Base-by-base conservation (phyloP, 2,329 filamentous ascomycete species). In the Aspergillus tamarii region DNA sequence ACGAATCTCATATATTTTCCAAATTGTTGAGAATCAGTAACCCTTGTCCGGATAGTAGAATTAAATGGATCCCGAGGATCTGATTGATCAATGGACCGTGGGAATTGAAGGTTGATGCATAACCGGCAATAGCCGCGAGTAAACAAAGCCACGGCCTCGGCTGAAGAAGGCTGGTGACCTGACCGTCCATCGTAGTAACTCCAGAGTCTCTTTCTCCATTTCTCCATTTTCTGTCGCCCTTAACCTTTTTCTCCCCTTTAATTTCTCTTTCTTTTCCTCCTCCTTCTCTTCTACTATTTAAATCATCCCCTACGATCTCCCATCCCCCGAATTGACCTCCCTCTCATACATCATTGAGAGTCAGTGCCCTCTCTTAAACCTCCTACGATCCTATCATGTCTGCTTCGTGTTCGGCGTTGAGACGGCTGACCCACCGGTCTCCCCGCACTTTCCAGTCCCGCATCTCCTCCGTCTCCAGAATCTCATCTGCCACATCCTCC, bases 401-500 rank as follows among this genome's bases (percentile, higher is more conserved):
- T 71, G 74, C 75, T 69, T 78, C 74, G 59, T 70, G 72, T 70
- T 77, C 77, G 70, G 76, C 77, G 63, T 71, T 80, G 67, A 77
- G 77, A 76, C 76, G 78, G 70, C 69, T 80, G 72, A 78, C 78
- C 75, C 74, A 76, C 72, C 74, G 76, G 67, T 71, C 74, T 73
- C 77, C 73, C 67, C 76, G 74, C 72, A 79, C 78, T 70, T 82
- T 83, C 66, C 82, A 81, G 66, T 76, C 79, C 71, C 82, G 81
- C 63, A 78, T 82, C 68, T 87, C 74, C 62, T 69, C 74, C 69
- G 66, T 73, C 70, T 76, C 75, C 67, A 75, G 73, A 72, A 66
- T 71, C 67, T 72, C 73, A 53, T 71, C 72, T 50, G 66, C 68
- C 32, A 26, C 34, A 60, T 87, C 72, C 56, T 63, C 71, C 69